Conservation (phyloP, 108 stramenopile genomes). For the Discostella stelligeroides region DNA sequence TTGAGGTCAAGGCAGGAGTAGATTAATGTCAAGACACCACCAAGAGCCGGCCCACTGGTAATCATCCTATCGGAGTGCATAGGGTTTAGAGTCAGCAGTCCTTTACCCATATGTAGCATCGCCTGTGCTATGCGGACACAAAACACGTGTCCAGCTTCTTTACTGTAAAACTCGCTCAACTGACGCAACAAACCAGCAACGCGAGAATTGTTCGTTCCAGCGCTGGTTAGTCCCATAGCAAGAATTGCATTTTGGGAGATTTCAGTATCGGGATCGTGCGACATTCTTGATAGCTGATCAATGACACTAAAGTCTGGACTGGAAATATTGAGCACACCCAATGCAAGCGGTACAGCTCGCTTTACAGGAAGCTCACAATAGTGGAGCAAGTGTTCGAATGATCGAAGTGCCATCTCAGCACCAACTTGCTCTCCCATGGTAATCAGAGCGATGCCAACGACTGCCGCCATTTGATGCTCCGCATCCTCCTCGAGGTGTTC, state of each 20-base stretch:
- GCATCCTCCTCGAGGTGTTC: constrained; percentile 96
- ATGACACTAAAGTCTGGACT: constrained; percentile 97
- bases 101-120: constrained; percentile 98
- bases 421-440: constrained; percentile 99
- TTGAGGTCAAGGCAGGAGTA: constrained; percentile 93
- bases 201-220: constrained; percentile 98
- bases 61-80: constrained; percentile 98
- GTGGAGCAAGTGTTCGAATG: constrained; percentile 98
- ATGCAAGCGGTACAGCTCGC: constrained; percentile 95
- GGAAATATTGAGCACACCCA: constrained; percentile 92
- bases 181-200: constrained; percentile 97
- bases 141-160: constrained; percentile 95
- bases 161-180: constrained; percentile 96
- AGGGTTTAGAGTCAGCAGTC: constrained; percentile 94
- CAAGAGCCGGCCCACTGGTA: constrained; percentile 86
- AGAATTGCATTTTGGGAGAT: constrained; percentile 95
- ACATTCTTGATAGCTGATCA: constrained; percentile 96
- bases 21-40: constrained; percentile 90
- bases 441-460: constrained; percentile 94
- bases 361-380: constrained; percentile 98
- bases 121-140: constrained; percentile 99
- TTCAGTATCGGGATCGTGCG: constrained; percentile 96
- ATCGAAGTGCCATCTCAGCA: constrained; percentile 95
- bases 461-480: constrained; percentile 95
- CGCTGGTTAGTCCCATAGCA: constrained; percentile 94